Base-by-base conservation (phyloP, 805 yeast species). In the Grigorovia transvaalensis region DNA sequence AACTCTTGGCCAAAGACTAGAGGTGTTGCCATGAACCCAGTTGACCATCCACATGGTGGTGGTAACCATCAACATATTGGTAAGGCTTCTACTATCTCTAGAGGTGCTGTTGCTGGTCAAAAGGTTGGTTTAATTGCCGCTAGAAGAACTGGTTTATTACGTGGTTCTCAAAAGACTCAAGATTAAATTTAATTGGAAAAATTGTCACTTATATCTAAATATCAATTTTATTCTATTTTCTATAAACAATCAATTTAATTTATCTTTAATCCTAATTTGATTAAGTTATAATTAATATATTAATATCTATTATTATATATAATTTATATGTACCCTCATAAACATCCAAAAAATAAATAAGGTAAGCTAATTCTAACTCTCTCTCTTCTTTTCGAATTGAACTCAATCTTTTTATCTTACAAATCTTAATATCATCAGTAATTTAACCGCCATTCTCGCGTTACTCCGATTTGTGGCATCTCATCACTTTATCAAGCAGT, bases 1-100 rank as follows among this genome's bases (percentile, higher is more conserved):
- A 89, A 93, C 96, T 88, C 96, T 65, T 93, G 98, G 98, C 99
- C 99, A 80, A 90, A 88, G 87, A 93, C 98, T 73, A 89, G 98
- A 83, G 99, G 98, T 91, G 98, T 91, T 75, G 99, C 99, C 76
- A 91, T 93, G 99, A 91, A 91, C 82, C 98, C 98, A 77, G 99
- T 91, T 76, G 99, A 91, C 77, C 99, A 91, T 83, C 99, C 99
- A 76, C 99, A 91, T 78, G 99, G 99, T 88, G 98, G 99, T 91
- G 99, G 99, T 91, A 90, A 90, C 96, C 98, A 91, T 80, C 98
- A 91, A 83, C 98, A 91, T 78, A 91, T 90, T 81, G 98, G 98
- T 89, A 91, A 91, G 84, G 97, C 98, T 72, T 91, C 98, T 70
- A 91, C 98, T 72, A 91, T 91, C 71, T 85, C 96, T 68, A 88